Conservation (phyloP, 352 stramenopile genomes). For the Globisporangium acanthophoron region DNA sequence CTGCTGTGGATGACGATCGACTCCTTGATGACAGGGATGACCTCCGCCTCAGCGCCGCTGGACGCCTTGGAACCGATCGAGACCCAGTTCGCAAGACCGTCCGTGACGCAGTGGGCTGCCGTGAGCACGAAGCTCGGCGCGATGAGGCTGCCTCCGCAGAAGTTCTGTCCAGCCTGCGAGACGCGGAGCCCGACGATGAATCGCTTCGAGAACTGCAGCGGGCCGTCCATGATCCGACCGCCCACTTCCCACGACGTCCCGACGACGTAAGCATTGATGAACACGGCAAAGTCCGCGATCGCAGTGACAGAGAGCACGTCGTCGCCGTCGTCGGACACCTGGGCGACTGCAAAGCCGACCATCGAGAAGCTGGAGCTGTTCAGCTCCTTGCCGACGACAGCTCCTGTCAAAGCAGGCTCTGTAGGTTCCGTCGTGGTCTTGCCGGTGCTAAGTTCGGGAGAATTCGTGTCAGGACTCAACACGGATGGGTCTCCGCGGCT, state of each 20-base stretch:
- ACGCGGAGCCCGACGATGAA: constrained; percentile 18
- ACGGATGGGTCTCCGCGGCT: neutral
- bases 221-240: neutral
- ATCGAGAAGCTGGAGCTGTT: constrained; percentile 6
- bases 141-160: constrained; percentile 39
- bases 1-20: constrained; percentile 20
- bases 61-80: constrained; percentile 22
- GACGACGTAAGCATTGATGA: constrained; percentile 25
- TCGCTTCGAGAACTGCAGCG: constrained; percentile 9
- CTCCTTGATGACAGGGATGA: constrained; percentile 17
- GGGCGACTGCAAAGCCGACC: constrained; percentile 6
- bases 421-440: neutral
- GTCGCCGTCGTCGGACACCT: neutral
- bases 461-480: neutral
- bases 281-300: constrained; percentile 21
- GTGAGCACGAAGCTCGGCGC: constrained; percentile 36
- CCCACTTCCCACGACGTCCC: constrained; percentile 17
- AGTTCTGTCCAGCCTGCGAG: constrained; percentile 19
- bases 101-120: constrained; percentile 29
- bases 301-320: constrained; percentile 15
- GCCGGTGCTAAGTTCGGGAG: neutral
- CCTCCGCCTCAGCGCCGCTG: constrained; percentile 15
- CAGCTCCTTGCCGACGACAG: constrained; percentile 5
- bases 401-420: neutral
- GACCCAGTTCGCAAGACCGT: constrained; percentile 19